phyloP scores from a whole-genome alignment of 2,329 filamentous ascomycete genomes.

The Hymenoscyphus occultus region DNA sequence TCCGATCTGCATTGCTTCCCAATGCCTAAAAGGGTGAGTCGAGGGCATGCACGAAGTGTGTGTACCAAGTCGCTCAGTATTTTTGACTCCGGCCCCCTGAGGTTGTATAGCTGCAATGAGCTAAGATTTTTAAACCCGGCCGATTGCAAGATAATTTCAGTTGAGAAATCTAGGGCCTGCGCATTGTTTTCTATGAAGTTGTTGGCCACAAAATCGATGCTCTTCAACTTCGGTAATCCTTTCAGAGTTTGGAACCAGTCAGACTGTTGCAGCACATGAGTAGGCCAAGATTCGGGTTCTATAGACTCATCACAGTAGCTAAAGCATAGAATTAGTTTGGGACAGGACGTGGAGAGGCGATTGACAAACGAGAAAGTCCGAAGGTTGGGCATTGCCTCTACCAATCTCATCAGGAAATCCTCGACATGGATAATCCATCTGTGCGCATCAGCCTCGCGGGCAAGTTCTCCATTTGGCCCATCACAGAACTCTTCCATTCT shows the following conservation, averaged over 20 bases:
- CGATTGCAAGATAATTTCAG: slow-evolving; percentile 1
- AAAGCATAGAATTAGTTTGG: slow-evolving; percentile 4
- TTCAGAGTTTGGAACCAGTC: slow-evolving; percentile 12
- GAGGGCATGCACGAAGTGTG: slow-evolving; percentile 5
- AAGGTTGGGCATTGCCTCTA: slow-evolving; percentile 17
- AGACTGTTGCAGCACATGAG: slow-evolving; percentile 12
- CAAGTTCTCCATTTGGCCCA: slow-evolving; percentile 2
- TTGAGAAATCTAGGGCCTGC: background rate
- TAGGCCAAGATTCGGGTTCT: slow-evolving; percentile 7
- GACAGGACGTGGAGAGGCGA: background rate
- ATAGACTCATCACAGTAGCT: slow-evolving; percentile 1
- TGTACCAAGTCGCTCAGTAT: slow-evolving; percentile 5
- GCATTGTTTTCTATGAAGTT: background rate
- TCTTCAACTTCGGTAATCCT: background rate
- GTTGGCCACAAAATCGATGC: slow-evolving; percentile 3
- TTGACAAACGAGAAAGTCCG: slow-evolving; percentile 13
- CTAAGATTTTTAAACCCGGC: slow-evolving; percentile 15
- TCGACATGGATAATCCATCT: slow-evolving; percentile 11
- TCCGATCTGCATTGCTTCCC: slow-evolving; percentile 1
- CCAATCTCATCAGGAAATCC: slow-evolving; percentile 11
- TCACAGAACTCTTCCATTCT: slow-evolving; percentile 6
- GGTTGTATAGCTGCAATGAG: slow-evolving; percentile 16
- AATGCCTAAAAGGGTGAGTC: slow-evolving; percentile 15
- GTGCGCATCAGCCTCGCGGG: no score
- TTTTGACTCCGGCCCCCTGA: slow-evolving; percentile 5